Evolutionary conservation across 139 green algal genomes (phyloP).

Genomic region (Chlorella sp.): DNA sequence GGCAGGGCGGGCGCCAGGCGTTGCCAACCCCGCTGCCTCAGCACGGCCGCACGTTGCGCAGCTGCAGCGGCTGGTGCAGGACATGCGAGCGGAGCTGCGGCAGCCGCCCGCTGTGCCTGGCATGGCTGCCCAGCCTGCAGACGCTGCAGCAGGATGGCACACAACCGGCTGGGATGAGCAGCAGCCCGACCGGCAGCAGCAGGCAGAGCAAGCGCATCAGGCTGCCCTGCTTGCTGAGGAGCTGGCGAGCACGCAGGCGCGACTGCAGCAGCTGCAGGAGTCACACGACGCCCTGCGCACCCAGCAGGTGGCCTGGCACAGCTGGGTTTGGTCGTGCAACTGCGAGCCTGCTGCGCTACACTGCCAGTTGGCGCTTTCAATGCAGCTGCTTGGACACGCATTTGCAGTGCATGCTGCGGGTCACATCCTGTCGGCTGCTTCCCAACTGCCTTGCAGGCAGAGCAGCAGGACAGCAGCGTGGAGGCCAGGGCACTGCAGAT

Average conservation of each 20-base stretch:
- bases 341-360: no score
- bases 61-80: constrained; percentile 38
- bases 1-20: background rate
- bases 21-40: background rate
- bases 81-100: constrained; percentile 23
- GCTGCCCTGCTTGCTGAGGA: background rate
- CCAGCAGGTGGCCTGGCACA: background rate
- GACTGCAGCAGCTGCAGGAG: constrained; percentile 12
- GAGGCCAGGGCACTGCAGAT: background rate
- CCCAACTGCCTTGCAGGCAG: background rate
- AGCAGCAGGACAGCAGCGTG: background rate
- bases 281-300: background rate
- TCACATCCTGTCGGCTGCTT: no score
- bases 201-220: background rate
- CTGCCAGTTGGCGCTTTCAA: no score
- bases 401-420: no score
- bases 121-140: background rate
- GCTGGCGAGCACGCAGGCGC: background rate
- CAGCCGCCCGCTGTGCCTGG: background rate
- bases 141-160: no score
- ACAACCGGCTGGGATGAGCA: background rate
- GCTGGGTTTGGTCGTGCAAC: no score
- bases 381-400: no score
- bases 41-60: constrained; percentile 18
- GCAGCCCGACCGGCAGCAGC: background rate